Conservation (phyloP, 805 yeast species). For the Allodekkera sacchari region DNA sequence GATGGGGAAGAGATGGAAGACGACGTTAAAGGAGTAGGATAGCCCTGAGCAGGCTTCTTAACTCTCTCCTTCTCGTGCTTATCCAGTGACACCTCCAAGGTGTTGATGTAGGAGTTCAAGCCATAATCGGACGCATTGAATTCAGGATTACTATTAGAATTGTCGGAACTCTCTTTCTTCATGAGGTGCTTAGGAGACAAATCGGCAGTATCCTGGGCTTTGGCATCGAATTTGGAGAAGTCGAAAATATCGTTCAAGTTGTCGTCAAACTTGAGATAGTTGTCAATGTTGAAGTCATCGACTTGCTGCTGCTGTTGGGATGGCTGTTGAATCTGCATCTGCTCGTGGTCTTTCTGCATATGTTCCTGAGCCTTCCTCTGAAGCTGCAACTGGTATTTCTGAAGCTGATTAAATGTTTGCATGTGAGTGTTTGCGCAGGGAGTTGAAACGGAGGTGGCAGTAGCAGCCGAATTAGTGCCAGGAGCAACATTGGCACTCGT, state of each 20-base stretch:
- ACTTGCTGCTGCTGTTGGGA: slow-evolving; percentile 3
- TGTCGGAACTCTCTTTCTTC: not conserved
- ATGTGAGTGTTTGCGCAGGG: not conserved
- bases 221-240: slow-evolving; percentile 18
- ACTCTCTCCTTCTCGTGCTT: slow-evolving; percentile 12
- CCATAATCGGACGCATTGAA: slow-evolving; percentile 10
- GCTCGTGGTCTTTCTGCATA: too few relatives aligned
- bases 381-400: slow-evolving; percentile 5
- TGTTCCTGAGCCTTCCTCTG: slow-evolving; percentile 5
- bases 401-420: slow-evolving; percentile 1
- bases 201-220: too few relatives aligned
- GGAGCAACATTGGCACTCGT: slow-evolving; percentile 1
- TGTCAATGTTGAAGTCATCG: slow-evolving; percentile 24
- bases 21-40: slow-evolving; percentile 10
- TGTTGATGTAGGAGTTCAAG: slow-evolving; percentile 22
- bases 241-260: slow-evolving; percentile 21
- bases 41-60: slow-evolving; percentile 1
- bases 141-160: slow-evolving; percentile 1
- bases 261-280: slow-evolving; percentile 24
- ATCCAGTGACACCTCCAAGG: slow-evolving; percentile 25
- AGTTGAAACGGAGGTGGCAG: not conserved
- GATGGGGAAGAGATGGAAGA: slow-evolving; percentile 9
- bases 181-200: not conserved
- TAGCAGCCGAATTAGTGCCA: too few relatives aligned
- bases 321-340: slow-evolving; percentile 4